Conservation (phyloP, 2,329 filamentous ascomycete genomes). For the Colletotrichum incanum region DNA sequence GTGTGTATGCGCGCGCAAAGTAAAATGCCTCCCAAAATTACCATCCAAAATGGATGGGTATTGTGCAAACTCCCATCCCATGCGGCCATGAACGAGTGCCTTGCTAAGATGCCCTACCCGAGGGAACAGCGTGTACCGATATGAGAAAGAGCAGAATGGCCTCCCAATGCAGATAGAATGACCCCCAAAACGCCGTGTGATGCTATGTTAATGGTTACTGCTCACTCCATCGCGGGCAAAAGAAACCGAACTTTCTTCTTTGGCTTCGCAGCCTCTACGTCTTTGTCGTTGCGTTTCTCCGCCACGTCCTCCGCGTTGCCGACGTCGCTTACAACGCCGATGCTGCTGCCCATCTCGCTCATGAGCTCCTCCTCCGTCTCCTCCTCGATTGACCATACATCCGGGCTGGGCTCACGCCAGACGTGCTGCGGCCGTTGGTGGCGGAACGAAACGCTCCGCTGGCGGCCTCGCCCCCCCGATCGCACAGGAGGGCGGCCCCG, state of each 20-base stretch:
- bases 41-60: constrained; percentile 31
- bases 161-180: constrained; percentile 46
- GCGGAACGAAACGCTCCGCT: constrained; percentile 50
- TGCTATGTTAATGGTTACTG: constrained; percentile 13
- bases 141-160: constrained; percentile 37
- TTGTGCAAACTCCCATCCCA: constrained; percentile 31
- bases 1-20: constrained; percentile 3
- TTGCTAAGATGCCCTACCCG: constrained; percentile 9
- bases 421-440: constrained; percentile 62
- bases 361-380: constrained; percentile 69
- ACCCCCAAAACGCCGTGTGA: constrained; percentile 28
- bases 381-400: constrained; percentile 74
- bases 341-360: constrained; percentile 58
- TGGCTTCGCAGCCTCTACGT: constrained; percentile 63
- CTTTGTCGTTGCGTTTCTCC: constrained; percentile 45
- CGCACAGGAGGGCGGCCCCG: constrained; percentile 45
- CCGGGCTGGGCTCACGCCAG: constrained; percentile 72
- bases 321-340: constrained; percentile 50
- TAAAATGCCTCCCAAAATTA: constrained; percentile 9
- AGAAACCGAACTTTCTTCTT: constrained; percentile 72
- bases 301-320: constrained; percentile 44
- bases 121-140: constrained; percentile 25
- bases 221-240: constrained; percentile 60
- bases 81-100: constrained; percentile 11
- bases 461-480: constrained; percentile 50